Percentiles rank a stretch among this genome's conserved stretches.
Evolutionary conservation across 148 eudicot genomes (phyloP).

Genomic region (Vaccinium vitisidaea): DNA sequence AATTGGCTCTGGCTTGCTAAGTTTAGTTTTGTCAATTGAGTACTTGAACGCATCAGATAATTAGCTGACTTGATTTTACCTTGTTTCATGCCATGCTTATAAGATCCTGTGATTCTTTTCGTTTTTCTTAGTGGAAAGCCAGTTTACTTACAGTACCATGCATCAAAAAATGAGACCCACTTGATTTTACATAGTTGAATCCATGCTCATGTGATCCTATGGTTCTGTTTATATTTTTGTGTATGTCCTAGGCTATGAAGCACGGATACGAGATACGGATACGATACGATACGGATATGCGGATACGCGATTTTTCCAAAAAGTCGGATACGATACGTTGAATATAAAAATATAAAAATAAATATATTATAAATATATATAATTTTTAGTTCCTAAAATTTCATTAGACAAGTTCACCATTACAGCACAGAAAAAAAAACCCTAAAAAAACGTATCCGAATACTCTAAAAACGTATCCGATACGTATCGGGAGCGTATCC

Average conservation of each 20-base stretch:
- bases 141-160: not conserved
- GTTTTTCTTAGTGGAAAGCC: not conserved
- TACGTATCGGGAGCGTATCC: too few species aligned
- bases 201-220: not conserved
- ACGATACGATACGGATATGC: too few species aligned
- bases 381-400: too few species aligned
- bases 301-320: too few species aligned
- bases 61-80: conserved; percentile 5
- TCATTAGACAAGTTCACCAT: too few species aligned
- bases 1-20: not conserved
- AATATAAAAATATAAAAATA: too few species aligned
- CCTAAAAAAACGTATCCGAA: too few species aligned
- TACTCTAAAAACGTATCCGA: too few species aligned
- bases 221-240: not conserved
- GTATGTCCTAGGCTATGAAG: not conserved
- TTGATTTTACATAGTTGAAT: conserved; percentile 9
- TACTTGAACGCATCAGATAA: not conserved
- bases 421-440: too few species aligned
- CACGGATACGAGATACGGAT: too few species aligned
- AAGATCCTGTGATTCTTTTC: not conserved
- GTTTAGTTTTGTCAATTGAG: not conserved
- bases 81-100: not conserved
- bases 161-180: not conserved
- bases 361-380: too few species aligned
- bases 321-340: too few species aligned